phyloP scores from a whole-genome alignment of 129 eudicot species.

The Erigeron canadensis region DNA sequence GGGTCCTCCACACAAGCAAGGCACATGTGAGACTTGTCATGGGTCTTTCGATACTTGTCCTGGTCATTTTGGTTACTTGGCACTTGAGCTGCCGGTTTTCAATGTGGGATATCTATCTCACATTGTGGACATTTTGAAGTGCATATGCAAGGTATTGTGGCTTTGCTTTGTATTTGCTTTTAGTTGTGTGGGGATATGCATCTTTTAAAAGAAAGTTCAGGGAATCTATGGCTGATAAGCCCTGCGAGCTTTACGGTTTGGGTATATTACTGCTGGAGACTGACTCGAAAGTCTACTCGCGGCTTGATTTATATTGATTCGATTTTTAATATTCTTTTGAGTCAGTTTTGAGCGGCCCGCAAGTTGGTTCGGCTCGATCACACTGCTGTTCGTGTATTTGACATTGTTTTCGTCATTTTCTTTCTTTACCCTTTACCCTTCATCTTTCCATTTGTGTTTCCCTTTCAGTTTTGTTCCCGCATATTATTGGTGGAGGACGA shows the following conservation, averaged over 20 bases:
- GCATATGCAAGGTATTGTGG: slow-evolving; percentile 86
- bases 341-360: no score
- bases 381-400: background rate
- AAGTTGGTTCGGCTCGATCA: no score
- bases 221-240: no score
- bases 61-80: slow-evolving; percentile 77
- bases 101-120: slow-evolving; percentile 81
- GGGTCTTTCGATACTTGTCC: slow-evolving; percentile 69
- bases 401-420: background rate
- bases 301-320: no score
- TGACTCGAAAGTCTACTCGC: no score
- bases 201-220: no score
- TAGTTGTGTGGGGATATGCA: no score
- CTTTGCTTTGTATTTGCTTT: background rate
- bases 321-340: no score
- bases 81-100: slow-evolving; percentile 77
- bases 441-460: background rate
- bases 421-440: background rate
- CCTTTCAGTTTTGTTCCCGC: slow-evolving; percentile 65
- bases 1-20: slow-evolving; percentile 87
- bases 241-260: no score
- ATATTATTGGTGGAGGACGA: slow-evolving; percentile 68
- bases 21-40: slow-evolving; percentile 67
- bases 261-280: no score
- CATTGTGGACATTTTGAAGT: slow-evolving; percentile 81